Conservation (phyloP, 176 grass and related monocot species). For the Phyllostachys edulis region DNA sequence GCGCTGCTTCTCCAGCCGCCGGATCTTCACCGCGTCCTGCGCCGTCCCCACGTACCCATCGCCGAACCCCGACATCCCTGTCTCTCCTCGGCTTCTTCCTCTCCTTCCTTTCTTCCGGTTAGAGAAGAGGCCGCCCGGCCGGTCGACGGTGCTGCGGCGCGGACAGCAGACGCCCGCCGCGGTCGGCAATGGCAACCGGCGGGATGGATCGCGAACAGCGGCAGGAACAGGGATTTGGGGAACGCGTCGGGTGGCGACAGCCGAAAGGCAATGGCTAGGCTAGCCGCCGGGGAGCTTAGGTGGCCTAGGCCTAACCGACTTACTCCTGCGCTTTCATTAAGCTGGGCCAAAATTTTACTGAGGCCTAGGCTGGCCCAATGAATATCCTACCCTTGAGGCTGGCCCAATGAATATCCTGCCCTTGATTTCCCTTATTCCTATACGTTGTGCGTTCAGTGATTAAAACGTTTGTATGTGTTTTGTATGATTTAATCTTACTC, state of each 20-base stretch:
- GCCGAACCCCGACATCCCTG: slow-evolving; percentile 81
- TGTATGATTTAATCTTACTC: too few relatives aligned
- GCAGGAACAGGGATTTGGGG: slow-evolving; percentile 18
- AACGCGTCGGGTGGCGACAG: background rate
- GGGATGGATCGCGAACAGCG: background rate
- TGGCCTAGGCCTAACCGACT: background rate
- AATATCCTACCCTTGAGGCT: background rate
- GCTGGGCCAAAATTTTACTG: background rate
- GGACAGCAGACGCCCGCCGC: background rate
- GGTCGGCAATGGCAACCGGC: background rate
- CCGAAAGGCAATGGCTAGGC: background rate
- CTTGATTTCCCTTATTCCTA: background rate
- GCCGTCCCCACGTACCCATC: slow-evolving; percentile 95
- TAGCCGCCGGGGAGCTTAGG: background rate
- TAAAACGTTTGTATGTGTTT: too few relatives aligned
- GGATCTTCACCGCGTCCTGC: slow-evolving; percentile 93
- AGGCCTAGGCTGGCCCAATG: background rate
- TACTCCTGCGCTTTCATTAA: background rate
- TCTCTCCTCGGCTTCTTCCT: background rate
- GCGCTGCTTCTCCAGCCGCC: slow-evolving; percentile 95
- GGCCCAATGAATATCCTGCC: background rate
- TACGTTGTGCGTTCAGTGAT: too few relatives aligned
- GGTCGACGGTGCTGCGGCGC: background rate
- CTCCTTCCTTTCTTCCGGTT: background rate
- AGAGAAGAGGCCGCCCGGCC: background rate